These are phyloP conservation scores for Brassica cretica DNA, from an alignment of 345 rosid species.

Conservation along the genomic window DNA sequence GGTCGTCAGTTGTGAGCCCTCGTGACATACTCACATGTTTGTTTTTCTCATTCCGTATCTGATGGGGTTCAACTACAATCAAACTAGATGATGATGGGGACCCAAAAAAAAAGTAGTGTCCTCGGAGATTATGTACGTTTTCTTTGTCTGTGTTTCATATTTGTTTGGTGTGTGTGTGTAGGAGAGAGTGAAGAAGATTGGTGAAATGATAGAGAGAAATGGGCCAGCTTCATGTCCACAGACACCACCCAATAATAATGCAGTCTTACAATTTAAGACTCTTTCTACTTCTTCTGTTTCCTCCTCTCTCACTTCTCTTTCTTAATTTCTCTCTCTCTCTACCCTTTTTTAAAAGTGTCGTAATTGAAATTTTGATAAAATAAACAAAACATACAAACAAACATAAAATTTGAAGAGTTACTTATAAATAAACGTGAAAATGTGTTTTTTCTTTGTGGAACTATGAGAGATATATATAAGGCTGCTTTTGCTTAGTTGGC, in stretches of 20 bases:
- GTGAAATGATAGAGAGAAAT: conserved; percentile 37
- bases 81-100: conserved; percentile 27
- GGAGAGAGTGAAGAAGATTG: conserved; percentile 43
- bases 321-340: conserved; percentile 1
- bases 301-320: conserved; percentile 34
- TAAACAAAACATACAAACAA: background rate
- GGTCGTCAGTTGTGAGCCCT: conserved; percentile 22
- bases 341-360: background rate
- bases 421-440: background rate
- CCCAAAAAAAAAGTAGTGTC: background rate
- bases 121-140: background rate
- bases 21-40: conserved; percentile 36
- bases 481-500: background rate
- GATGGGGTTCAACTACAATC: conserved; percentile 28
- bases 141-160: conserved; percentile 5
- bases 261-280: conserved; percentile 25
- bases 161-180: conserved; percentile 30
- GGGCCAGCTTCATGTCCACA: conserved; percentile 24
- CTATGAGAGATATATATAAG: background rate
- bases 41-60: conserved; percentile 19
- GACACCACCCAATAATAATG: conserved; percentile 24
- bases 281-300: conserved; percentile 36
- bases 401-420: background rate
- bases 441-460: background rate
- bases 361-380: background rate